These are phyloP conservation scores for Vitis hybrid DNA, from an alignment of 177 flowering plant genomes.

Conservation along the genomic window DNA sequence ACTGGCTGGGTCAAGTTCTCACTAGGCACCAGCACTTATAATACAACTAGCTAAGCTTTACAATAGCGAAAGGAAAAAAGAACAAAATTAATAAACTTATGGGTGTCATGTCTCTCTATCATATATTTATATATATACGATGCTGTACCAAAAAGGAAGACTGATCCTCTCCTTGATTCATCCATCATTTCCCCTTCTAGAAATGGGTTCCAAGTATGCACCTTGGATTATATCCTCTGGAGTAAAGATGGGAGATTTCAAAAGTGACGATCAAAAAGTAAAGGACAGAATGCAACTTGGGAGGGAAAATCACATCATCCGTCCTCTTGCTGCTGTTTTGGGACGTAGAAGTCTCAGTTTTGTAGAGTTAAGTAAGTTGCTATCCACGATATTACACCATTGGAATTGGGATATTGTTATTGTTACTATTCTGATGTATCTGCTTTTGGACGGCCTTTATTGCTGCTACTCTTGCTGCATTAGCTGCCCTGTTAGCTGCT, in stretches of 20 bases:
- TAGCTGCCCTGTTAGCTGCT: constrained; percentile 67
- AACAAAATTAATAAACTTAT: constrained; percentile 3
- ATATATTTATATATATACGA: not conserved
- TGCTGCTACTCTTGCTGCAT: constrained; percentile 72
- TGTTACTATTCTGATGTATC: constrained; percentile 33
- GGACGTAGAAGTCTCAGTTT: too few relatives aligned
- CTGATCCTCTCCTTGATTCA: not conserved
- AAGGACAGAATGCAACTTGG: not conserved
- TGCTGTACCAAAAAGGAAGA: constrained; percentile 1
- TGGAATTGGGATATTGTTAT: constrained; percentile 31
- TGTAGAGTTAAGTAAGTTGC: not conserved
- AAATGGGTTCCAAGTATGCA: not conserved
- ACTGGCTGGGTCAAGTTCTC: too few relatives aligned
- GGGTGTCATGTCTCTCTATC: not conserved
- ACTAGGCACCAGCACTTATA: constrained; percentile 11
- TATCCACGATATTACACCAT: constrained; percentile 17
- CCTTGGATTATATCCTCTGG: not conserved
- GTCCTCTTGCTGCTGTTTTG: not conserved
- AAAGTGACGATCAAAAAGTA: not conserved
- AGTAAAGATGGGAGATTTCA: too few relatives aligned
- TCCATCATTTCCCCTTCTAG: not conserved
- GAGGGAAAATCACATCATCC: too few relatives aligned
- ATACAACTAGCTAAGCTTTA: constrained; percentile 18
- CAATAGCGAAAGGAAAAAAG: constrained; percentile 2
- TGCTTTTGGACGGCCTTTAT: constrained; percentile 68